Evolutionary conservation across 2,329 filamentous ascomycete genomes (phyloP).

Genomic region (Scedosporium aurantiacum): DNA sequence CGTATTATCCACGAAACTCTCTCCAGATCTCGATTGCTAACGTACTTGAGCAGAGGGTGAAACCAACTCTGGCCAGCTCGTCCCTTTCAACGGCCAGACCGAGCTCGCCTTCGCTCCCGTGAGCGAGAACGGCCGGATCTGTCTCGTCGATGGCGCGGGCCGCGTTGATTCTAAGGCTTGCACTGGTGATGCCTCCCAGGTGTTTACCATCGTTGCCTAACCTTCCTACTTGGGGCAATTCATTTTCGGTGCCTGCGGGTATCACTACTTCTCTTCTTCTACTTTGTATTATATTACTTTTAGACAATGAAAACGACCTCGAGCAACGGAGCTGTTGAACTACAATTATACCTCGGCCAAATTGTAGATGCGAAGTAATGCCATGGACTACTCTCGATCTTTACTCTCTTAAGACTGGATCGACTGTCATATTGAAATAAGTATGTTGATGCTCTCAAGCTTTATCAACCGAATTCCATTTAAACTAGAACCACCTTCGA

Average conservation of each 20-base stretch:
- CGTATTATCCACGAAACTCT: background rate
- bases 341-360: too few species aligned
- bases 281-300: background rate
- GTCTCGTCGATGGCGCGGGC: constrained; percentile 27
- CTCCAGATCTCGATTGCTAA: constrained; percentile 9
- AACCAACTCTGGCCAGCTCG: constrained; percentile 36
- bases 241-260: background rate
- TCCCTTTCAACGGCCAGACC: constrained; percentile 31
- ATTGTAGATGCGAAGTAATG: too few species aligned
- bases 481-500: too few species aligned
- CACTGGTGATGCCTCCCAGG: constrained; percentile 5
- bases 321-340: background rate
- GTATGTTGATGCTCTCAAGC: too few species aligned
- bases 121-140: constrained; percentile 30
- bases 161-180: constrained; percentile 13
- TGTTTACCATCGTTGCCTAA: constrained; percentile 10
- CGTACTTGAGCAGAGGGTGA: constrained; percentile 23
- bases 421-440: too few species aligned
- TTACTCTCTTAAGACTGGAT: too few species aligned
- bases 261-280: background rate
- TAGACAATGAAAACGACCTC: background rate
- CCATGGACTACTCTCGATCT: too few species aligned
- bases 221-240: background rate
- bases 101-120: constrained; percentile 32
- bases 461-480: too few species aligned